A percentile compares a stretch with the other conserved stretches of the same genome.
Conservation (phyloP, 2,329 filamentous ascomycete genomes). For the Pezizomycotina sp. region DNA sequence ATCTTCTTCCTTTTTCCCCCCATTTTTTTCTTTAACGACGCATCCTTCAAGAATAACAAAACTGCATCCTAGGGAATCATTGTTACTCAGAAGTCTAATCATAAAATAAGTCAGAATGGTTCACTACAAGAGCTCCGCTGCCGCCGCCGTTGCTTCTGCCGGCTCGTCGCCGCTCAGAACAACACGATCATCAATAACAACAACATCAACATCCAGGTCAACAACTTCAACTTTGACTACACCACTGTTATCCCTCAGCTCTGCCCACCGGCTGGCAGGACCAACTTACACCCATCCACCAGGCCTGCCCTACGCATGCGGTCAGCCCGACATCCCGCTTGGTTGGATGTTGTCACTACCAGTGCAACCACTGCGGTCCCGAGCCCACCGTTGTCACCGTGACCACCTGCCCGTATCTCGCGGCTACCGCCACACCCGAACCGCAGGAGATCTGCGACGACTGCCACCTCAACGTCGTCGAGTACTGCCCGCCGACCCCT, state of each 20-base stretch:
- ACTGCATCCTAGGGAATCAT: neutral
- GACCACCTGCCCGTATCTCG: conserved; percentile 32
- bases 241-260: conserved; percentile 17
- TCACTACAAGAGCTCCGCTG: conserved; percentile 17
- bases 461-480: conserved; percentile 8
- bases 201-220: conserved; percentile 7
- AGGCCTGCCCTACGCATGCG: conserved; percentile 11
- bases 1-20: too few relatives aligned
- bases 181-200: too few relatives aligned
- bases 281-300: conserved; percentile 17
- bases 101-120: conserved; percentile 11
- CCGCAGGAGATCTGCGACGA: conserved; percentile 5
- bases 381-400: conserved; percentile 30
- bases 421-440: conserved; percentile 30
- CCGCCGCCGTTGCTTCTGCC: conserved; percentile 9
- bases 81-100: neutral
- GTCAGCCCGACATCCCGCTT: conserved; percentile 8
- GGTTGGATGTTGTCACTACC: conserved; percentile 15
- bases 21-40: too few relatives aligned
- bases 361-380: conserved; percentile 19
- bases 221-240: conserved; percentile 3
- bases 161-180: too few relatives aligned
- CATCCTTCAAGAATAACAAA: neutral
- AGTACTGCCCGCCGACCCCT: too few relatives aligned
- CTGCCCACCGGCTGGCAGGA: conserved; percentile 12